Conservation (phyloP, 768 basidiomycete species). For the Phlebiopsis flavidoalba region DNA sequence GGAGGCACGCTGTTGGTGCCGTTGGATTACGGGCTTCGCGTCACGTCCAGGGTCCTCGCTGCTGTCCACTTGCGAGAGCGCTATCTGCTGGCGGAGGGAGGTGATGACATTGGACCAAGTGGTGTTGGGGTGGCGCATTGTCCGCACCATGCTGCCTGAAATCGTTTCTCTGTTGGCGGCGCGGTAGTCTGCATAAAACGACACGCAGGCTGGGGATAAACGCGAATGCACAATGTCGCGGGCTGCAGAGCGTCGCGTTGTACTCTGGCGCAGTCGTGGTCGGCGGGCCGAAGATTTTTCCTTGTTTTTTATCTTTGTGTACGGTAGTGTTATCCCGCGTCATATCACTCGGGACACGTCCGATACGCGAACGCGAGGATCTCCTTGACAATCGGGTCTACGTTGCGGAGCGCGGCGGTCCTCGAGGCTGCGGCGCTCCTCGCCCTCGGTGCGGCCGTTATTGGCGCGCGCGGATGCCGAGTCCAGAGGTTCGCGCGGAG, state of each 20-base stretch:
- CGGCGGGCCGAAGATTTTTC: slow-evolving; percentile 34
- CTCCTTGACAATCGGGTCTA: slow-evolving; percentile 82
- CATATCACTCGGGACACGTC: slow-evolving; percentile 31
- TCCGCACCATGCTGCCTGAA: slow-evolving; percentile 84
- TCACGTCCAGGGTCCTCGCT: slow-evolving; percentile 88
- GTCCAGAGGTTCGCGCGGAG: slow-evolving; percentile 78
- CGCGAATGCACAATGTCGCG: slow-evolving; percentile 79
- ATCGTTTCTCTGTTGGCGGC: slow-evolving; percentile 57
- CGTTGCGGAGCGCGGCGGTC: slow-evolving; percentile 76
- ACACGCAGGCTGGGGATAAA: slow-evolving; percentile 83
- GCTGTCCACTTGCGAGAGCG: slow-evolving; percentile 83
- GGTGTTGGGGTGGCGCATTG: slow-evolving; percentile 80
- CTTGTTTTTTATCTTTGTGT: no score
- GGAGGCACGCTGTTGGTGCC: slow-evolving; percentile 34
- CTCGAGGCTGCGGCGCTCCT: slow-evolving; percentile 77
- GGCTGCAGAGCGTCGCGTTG: slow-evolving; percentile 58
- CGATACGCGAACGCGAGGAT: slow-evolving; percentile 68
- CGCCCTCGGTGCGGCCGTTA: slow-evolving; percentile 74
- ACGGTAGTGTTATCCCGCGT: no score
- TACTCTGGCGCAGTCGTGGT: slow-evolving; percentile 60
- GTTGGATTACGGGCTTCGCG: slow-evolving; percentile 67
- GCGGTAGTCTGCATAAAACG: slow-evolving; percentile 75
- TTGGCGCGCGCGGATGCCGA: slow-evolving; percentile 73
- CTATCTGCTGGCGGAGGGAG: slow-evolving; percentile 79
- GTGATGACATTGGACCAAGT: slow-evolving; percentile 90